These are phyloP conservation scores for Lupinus albus DNA, from an alignment of 306 rosid species.

Conservation along the genomic window DNA sequence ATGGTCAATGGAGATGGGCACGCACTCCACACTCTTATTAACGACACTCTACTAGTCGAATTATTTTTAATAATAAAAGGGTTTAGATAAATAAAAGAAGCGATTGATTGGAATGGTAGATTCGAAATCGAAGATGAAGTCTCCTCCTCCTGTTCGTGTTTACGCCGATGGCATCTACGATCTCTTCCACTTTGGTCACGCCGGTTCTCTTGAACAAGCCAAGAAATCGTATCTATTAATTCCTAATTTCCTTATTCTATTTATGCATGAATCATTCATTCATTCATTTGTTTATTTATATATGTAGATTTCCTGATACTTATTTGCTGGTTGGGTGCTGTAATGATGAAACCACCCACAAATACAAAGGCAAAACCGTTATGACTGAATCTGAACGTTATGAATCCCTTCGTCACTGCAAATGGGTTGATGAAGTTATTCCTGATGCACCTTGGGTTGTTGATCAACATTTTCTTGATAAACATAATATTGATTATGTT, in stretches of 20 bases:
- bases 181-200: slow-evolving; percentile 98
- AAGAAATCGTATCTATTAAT: slow-evolving; percentile 80
- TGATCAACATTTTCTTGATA: slow-evolving; percentile 76
- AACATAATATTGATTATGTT: slow-evolving; percentile 72
- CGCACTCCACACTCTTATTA: too few species aligned
- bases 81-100: too few species aligned
- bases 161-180: slow-evolving; percentile 99
- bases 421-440: slow-evolving; percentile 91
- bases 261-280: too few species aligned
- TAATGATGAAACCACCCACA: slow-evolving; percentile 81
- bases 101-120: too few species aligned
- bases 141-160: slow-evolving; percentile 67
- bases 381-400: slow-evolving; percentile 92
- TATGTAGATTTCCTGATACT: slow-evolving; percentile 86
- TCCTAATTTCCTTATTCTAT: too few species aligned
- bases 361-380: slow-evolving; percentile 89
- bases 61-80: too few species aligned
- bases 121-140: not conserved
- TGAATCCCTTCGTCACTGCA: slow-evolving; percentile 98
- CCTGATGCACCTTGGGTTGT: slow-evolving; percentile 92
- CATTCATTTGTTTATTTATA: too few species aligned
- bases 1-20: too few species aligned
- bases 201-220: slow-evolving; percentile 99
- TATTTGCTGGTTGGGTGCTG: slow-evolving; percentile 91
- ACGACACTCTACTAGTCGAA: too few species aligned